Evolutionary conservation across 306 rosid species (phyloP).

Genomic region (Glycine tomentella): DNA sequence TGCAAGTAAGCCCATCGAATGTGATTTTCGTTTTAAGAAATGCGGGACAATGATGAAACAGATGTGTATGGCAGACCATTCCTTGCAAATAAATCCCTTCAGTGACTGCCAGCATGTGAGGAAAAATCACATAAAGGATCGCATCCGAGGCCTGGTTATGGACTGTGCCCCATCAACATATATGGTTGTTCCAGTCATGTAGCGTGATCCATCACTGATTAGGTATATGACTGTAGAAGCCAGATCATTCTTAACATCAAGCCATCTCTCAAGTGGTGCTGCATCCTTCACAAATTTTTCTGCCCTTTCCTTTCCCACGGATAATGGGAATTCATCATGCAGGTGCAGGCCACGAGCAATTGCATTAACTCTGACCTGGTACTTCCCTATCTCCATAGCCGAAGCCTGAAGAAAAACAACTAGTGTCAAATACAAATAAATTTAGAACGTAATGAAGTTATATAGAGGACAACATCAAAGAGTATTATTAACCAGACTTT

Average conservation of each 20-base stretch:
- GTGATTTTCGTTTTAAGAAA: no score
- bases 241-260: constrained; percentile 73
- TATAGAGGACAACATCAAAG: no score
- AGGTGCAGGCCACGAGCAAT: constrained; percentile 86
- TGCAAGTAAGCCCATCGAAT: no score
- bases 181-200: constrained; percentile 94
- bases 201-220: constrained; percentile 76
- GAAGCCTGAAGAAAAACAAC: constrained; percentile 43
- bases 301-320: constrained; percentile 68
- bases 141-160: constrained; percentile 80
- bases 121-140: constrained; percentile 74
- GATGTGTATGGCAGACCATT: no score
- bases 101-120: neutral
- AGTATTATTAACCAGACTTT: neutral
- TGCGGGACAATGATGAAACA: no score
- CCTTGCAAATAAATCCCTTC: neutral
- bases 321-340: constrained; percentile 64
- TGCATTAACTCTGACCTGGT: constrained; percentile 57
- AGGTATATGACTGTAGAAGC: constrained; percentile 77
- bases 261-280: constrained; percentile 70
- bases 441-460: no score
- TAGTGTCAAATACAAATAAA: no score
- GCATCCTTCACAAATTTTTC: constrained; percentile 55
- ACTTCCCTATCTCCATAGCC: constrained; percentile 57
- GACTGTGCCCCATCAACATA: constrained; percentile 95